phyloP scores from a whole-genome alignment of 2,329 filamentous ascomycete genomes.

The Botryotinia globosa region DNA sequence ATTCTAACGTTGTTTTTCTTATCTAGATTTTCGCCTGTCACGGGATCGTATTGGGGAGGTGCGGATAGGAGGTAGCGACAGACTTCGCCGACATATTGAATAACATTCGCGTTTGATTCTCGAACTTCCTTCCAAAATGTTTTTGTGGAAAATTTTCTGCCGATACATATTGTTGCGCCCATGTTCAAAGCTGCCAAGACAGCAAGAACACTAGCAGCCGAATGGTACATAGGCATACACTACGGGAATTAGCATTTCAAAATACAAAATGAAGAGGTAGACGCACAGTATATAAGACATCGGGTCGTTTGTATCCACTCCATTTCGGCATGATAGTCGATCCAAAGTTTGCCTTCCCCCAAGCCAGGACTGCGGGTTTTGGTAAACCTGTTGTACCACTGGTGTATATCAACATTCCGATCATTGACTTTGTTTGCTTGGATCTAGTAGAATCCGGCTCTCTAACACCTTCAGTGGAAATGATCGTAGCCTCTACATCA shows the following conservation, averaged over 20 bases:
- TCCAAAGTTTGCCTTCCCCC: constrained; percentile 60
- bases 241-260: constrained; percentile 38
- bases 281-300: constrained; percentile 72
- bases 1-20: constrained; percentile 68
- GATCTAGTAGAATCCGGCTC: constrained; percentile 55
- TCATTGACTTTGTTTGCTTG: constrained; percentile 50
- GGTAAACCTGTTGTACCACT: constrained; percentile 83
- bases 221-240: constrained; percentile 89
- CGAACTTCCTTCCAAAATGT: constrained; percentile 76
- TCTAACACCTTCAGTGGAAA: constrained; percentile 51
- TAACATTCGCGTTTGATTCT: constrained; percentile 66
- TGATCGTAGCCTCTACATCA: constrained; percentile 54
- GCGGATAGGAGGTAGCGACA: constrained; percentile 76
- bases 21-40: constrained; percentile 67
- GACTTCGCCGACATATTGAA: constrained; percentile 88
- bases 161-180: constrained; percentile 67
- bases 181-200: constrained; percentile 58
- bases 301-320: constrained; percentile 56
- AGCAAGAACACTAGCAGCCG: constrained; percentile 70
- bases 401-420: constrained; percentile 78
- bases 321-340: constrained; percentile 53
- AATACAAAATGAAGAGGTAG: neutral
- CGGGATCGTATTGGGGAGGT: constrained; percentile 57
- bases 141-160: constrained; percentile 73
- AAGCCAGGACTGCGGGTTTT: constrained; percentile 75